A percentile compares a stretch with the other conserved stretches of the same genome.
Evolutionary conservation across 2,329 filamentous ascomycete species (phyloP).

Genomic region (Aspergillus persii): DNA sequence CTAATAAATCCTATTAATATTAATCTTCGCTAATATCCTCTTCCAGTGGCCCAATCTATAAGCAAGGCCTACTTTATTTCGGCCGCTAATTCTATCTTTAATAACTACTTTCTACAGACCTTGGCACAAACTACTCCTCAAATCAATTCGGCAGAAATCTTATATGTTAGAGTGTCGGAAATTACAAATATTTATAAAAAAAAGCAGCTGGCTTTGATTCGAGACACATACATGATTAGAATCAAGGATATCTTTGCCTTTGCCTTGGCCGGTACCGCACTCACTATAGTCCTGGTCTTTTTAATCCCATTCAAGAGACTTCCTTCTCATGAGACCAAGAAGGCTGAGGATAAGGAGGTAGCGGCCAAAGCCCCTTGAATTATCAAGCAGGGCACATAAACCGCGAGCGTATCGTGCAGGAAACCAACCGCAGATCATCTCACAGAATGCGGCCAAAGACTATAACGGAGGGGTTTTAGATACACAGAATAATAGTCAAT

Average conservation of each 20-base stretch:
- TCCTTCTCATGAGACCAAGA: not conserved
- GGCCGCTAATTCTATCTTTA: not conserved
- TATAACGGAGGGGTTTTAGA: too few relatives aligned
- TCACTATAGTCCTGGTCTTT: not conserved
- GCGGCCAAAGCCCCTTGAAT: too few relatives aligned
- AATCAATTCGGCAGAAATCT: not conserved
- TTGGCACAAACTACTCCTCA: not conserved
- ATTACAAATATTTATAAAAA: not conserved
- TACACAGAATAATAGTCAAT: too few relatives aligned
- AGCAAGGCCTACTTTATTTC: not conserved
- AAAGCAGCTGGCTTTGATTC: not conserved
- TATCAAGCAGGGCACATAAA: too few relatives aligned
- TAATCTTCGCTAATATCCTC: not conserved
- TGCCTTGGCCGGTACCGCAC: not conserved
- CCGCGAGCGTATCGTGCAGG: too few relatives aligned
- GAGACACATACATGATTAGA: not conserved
- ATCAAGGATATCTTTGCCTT: not conserved
- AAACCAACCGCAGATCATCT: too few relatives aligned
- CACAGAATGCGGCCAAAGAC: too few relatives aligned
- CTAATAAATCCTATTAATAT: too few relatives aligned
- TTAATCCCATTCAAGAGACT: not conserved
- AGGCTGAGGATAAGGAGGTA: not conserved
- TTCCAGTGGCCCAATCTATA: not conserved
- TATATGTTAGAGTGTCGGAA: not conserved
- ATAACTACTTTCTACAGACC: not conserved